These are phyloP conservation scores for Nicotiana otophora DNA, from an alignment of 257 asterid species.

Conservation along the genomic window DNA sequence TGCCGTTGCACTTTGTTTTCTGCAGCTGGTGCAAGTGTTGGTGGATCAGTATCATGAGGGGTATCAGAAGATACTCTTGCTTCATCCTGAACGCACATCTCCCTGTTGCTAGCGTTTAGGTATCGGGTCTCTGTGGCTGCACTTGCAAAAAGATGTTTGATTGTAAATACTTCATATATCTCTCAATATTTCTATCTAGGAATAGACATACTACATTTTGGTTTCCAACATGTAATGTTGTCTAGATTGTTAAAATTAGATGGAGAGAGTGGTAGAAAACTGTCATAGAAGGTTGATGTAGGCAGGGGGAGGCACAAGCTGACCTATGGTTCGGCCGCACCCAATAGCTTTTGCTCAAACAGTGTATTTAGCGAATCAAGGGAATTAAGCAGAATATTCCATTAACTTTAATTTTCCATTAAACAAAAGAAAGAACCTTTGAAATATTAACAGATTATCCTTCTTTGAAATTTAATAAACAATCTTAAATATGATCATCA, in stretches of 20 bases:
- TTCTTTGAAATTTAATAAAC: background rate
- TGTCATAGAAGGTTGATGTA: background rate
- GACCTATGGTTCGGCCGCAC: no score
- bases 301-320: no score
- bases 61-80: constrained; percentile 46
- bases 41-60: constrained; percentile 28
- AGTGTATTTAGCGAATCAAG: background rate
- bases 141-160: constrained; percentile 6
- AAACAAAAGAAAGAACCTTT: background rate
- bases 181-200: background rate
- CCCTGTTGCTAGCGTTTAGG: constrained; percentile 79
- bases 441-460: background rate
- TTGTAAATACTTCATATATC: background rate
- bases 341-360: no score
- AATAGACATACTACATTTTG: background rate
- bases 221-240: background rate
- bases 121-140: constrained; percentile 76
- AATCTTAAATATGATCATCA: background rate
- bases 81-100: constrained; percentile 77
- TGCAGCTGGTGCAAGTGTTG: background rate
- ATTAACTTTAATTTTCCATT: background rate
- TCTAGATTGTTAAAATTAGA: background rate
- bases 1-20: constrained; percentile 44
- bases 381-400: background rate
- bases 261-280: background rate